Percentiles rank a stretch among this genome's conserved stretches.
These are phyloP conservation scores for Colletotrichum tabaci DNA, from an alignment of 2,329 filamentous ascomycete genomes.

Conservation along the genomic window DNA sequence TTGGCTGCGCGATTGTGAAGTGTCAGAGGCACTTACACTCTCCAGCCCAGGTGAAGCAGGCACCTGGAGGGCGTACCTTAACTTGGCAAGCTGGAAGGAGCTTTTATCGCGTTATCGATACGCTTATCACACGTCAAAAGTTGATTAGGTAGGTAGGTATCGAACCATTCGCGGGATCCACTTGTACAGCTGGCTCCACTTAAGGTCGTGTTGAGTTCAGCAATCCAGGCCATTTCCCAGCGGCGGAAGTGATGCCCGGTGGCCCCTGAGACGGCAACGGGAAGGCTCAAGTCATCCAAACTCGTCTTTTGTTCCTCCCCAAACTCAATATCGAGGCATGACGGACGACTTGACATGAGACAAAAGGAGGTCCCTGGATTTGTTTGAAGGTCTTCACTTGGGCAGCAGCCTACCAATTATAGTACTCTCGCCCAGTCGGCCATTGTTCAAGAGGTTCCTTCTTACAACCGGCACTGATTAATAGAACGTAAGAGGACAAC, in stretches of 20 bases:
- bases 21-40: neutral
- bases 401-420: neutral
- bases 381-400: neutral
- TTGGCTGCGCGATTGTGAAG: slow-evolving; percentile 10
- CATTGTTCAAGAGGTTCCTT: neutral
- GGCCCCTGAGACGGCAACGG: slow-evolving; percentile 24
- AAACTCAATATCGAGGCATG: slow-evolving; percentile 28
- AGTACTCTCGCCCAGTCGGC: too few species aligned
- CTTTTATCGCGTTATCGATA: slow-evolving; percentile 21
- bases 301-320: neutral
- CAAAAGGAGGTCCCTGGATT: neutral
- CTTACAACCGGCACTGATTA: neutral
- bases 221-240: slow-evolving; percentile 5
- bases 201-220: neutral
- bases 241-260: slow-evolving; percentile 7
- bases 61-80: slow-evolving; percentile 3
- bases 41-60: slow-evolving; percentile 9
- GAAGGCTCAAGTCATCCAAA: slow-evolving; percentile 30
- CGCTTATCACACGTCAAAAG: neutral
- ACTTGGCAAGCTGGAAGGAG: neutral
- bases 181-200: neutral
- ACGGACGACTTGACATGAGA: neutral
- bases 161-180: neutral
- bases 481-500: neutral
- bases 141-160: neutral